Evolutionary conservation across 1,284 basidiomycete genomes (phyloP).

Genomic region (Golubevia pallescens): DNA sequence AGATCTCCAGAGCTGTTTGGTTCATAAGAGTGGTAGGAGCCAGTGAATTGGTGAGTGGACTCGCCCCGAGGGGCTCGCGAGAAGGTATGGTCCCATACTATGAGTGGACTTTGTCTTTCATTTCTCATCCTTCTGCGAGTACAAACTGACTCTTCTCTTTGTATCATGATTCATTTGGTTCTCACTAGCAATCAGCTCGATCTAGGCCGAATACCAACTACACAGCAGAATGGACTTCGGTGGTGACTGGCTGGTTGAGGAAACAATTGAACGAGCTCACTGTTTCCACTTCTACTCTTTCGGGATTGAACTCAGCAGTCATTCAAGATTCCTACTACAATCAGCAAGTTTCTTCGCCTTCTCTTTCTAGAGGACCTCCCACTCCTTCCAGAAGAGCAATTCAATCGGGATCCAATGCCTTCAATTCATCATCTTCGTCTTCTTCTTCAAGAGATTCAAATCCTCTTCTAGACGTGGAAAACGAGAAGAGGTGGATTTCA

Average conservation of each 20-base stretch:
- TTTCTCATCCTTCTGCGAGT: neutral
- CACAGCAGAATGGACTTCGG: constrained; percentile 85
- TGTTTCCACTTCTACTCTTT: constrained; percentile 61
- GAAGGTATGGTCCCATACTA: too few species aligned
- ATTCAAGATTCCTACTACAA: neutral
- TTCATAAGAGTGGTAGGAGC: constrained; percentile 92
- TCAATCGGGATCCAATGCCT: constrained; percentile 78
- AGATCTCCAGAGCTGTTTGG: constrained; percentile 88
- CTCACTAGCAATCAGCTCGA: constrained; percentile 18
- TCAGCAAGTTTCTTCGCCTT: too few species aligned
- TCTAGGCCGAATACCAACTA: constrained; percentile 69
- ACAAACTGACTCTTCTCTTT: neutral
- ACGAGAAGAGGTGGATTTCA: constrained; percentile 77
- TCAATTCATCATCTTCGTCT: too few species aligned
- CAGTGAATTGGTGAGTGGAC: constrained; percentile 90
- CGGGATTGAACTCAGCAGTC: constrained; percentile 67
- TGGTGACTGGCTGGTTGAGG: constrained; percentile 84
- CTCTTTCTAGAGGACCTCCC: constrained; percentile 5
- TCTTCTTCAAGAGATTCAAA: too few species aligned
- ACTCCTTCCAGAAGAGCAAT: constrained; percentile 67
- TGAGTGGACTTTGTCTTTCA: neutral
- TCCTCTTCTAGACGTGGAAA: constrained; percentile 70
- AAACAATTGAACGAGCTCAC: constrained; percentile 85
- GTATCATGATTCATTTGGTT: neutral
- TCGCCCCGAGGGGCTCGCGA: too few species aligned